Conservation (phyloP, 2,329 filamentous ascomycete genomes). For the Sarocladium brachiariae region DNA sequence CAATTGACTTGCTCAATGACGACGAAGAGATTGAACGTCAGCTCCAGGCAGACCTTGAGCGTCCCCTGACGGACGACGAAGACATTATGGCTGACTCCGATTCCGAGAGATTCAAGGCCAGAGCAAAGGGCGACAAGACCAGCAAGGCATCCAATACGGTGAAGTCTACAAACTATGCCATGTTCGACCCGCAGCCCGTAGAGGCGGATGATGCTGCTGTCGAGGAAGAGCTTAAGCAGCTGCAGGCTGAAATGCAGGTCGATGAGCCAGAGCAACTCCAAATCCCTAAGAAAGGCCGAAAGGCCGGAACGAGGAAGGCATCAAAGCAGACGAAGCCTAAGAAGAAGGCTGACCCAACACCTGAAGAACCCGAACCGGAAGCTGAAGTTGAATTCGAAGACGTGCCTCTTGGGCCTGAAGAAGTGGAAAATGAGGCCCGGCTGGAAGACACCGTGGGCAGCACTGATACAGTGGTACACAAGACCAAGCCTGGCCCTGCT, state of each 20-base stretch:
- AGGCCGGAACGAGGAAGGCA: constrained; percentile 41
- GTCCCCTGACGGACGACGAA: constrained; percentile 47
- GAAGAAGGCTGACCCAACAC: constrained; percentile 31
- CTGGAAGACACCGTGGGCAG: constrained; percentile 34
- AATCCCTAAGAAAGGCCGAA: constrained; percentile 49
- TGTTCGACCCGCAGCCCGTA: constrained; percentile 44
- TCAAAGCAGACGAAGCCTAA: constrained; percentile 44
- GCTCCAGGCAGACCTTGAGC: constrained; percentile 58
- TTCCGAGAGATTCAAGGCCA: constrained; percentile 26
- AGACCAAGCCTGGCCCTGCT: no score
- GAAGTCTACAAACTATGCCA: constrained; percentile 36
- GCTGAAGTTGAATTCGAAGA: constrained; percentile 15
- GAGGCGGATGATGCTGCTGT: constrained; percentile 40
- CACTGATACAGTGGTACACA: constrained; percentile 36
- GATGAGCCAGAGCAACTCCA: constrained; percentile 30
- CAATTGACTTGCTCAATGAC: constrained; percentile 18
- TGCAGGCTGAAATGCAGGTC: constrained; percentile 43
- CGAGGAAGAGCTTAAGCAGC: constrained; percentile 42
- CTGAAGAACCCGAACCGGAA: constrained; percentile 18
- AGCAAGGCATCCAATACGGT: constrained; percentile 18
- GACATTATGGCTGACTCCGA: constrained; percentile 40
- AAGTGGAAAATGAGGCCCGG: constrained; percentile 16
- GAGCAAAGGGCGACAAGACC: constrained; percentile 25
- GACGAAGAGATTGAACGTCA: constrained; percentile 62
- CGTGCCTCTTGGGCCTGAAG: constrained; percentile 18